A percentile compares a stretch with the other conserved stretches of the same genome.
These are phyloP conservation scores for Ophiostoma tasmaniense DNA, from an alignment of 2,329 filamentous ascomycete genomes.

Conservation along the genomic window DNA sequence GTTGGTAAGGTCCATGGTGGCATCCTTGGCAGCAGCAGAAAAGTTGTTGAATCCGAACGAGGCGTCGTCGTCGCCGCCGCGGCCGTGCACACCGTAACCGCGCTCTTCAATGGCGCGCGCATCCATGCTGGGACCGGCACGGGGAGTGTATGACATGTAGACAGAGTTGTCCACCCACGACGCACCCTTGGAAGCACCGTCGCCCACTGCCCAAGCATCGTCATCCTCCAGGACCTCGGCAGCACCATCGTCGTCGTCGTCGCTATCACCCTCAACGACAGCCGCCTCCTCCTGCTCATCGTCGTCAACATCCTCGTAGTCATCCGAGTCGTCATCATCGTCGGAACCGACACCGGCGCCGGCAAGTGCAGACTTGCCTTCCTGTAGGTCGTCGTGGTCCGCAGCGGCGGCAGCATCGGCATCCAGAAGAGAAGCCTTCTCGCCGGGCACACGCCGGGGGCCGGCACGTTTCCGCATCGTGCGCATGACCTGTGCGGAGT, in stretches of 20 bases:
- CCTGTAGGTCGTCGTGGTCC: slow-evolving; percentile 29
- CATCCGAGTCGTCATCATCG: slow-evolving; percentile 34
- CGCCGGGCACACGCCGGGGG: slow-evolving; percentile 37
- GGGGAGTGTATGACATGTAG: slow-evolving; percentile 94
- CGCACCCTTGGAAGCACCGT: slow-evolving; percentile 28
- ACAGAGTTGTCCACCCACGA: slow-evolving; percentile 78
- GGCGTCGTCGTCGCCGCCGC: slow-evolving; percentile 45
- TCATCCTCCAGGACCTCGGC: slow-evolving; percentile 60
- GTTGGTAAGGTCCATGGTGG: slow-evolving; percentile 85
- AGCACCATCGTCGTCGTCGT: slow-evolving; percentile 47
- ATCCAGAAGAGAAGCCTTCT: slow-evolving; percentile 27
- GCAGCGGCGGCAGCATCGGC: slow-evolving; percentile 32
- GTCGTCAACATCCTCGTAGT: slow-evolving; percentile 19
- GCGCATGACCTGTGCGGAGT: slow-evolving; percentile 50
- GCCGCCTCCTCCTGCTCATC: slow-evolving; percentile 28
- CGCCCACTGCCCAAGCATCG: slow-evolving; percentile 36
- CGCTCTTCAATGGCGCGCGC: slow-evolving; percentile 65
- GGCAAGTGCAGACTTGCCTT: slow-evolving; percentile 17
- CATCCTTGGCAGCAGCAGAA: slow-evolving; percentile 74
- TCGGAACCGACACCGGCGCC: slow-evolving; percentile 42
- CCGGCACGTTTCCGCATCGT: slow-evolving; percentile 61
- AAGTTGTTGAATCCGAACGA: slow-evolving; percentile 54
- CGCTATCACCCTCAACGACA: slow-evolving; percentile 42
- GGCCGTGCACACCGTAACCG: slow-evolving; percentile 78
- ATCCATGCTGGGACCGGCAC: slow-evolving; percentile 50